Conservation (phyloP, 1,139 yeast genomes). For the Wickerhamomyces sp. region DNA sequence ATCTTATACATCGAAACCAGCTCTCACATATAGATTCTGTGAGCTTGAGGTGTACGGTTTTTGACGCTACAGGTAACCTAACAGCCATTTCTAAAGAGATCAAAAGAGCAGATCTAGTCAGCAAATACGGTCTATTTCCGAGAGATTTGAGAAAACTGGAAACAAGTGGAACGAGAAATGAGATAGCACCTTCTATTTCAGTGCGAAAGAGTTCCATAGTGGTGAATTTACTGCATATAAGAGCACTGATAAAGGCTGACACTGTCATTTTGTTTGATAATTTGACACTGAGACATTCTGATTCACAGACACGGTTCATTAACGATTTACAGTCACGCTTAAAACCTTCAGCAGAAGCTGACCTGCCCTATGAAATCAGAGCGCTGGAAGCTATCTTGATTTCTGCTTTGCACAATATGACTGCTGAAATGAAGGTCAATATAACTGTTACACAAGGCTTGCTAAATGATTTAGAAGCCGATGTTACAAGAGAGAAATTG, state of each 20-base stretch:
- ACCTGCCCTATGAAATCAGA: conserved; percentile 63
- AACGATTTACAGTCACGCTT: conserved; percentile 46
- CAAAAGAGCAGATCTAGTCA: conserved; percentile 46
- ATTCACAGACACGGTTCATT: conserved; percentile 37
- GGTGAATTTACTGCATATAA: conserved; percentile 60
- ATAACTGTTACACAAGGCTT: conserved; percentile 62
- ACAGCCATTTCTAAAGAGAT: conserved; percentile 52
- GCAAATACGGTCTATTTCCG: conserved; percentile 54
- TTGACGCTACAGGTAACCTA: conserved; percentile 52
- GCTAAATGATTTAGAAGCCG: conserved; percentile 59
- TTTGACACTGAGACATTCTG: conserved; percentile 39
- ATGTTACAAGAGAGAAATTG: conserved; percentile 62
- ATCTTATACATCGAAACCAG: conserved; percentile 31
- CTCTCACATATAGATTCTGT: conserved; percentile 27
- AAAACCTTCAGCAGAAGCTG: conserved; percentile 22
- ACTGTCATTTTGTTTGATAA: conserved; percentile 66
- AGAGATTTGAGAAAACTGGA: conserved; percentile 75
- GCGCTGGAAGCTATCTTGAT: conserved; percentile 86
- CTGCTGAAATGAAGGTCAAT: conserved; percentile 80
- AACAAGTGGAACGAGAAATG: conserved; percentile 46
- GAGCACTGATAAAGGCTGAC: conserved; percentile 64
- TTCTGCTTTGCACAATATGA: conserved; percentile 75
- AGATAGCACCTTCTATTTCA: conserved; percentile 67
- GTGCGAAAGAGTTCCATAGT: conserved; percentile 58
- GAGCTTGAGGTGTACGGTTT: conserved; percentile 48